Evolutionary conservation across 2,329 filamentous ascomycete species (phyloP).

Genomic region (Leptographium wingfieldii): DNA sequence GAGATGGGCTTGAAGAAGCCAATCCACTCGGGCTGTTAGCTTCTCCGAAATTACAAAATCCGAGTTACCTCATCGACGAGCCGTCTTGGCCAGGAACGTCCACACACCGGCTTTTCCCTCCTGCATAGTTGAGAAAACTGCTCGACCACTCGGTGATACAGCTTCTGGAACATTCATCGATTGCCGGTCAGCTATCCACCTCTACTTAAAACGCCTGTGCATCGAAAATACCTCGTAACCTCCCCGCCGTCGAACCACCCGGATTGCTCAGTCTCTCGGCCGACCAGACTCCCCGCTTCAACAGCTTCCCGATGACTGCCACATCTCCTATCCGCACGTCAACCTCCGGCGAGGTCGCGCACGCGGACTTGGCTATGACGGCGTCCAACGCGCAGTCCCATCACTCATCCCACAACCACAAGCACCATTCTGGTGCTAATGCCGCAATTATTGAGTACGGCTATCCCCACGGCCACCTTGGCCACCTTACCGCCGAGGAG

Average conservation of each 20-base stretch:
- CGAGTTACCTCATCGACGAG: background rate
- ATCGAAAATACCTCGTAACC: background rate
- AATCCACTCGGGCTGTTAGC: background rate
- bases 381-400: background rate
- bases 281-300: background rate
- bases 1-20: background rate
- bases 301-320: background rate
- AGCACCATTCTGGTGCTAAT: background rate
- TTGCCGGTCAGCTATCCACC: background rate
- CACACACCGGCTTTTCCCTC: background rate
- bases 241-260: background rate
- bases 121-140: background rate
- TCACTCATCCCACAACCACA: background rate
- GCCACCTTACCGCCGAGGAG: constrained; percentile 61
- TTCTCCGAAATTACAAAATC: background rate
- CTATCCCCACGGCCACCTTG: constrained; percentile 68
- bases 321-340: background rate
- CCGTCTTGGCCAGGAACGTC: background rate
- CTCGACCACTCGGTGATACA: background rate
- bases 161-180: background rate
- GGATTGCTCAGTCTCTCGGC: background rate
- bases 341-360: background rate
- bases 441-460: constrained; percentile 23
- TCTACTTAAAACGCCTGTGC: background rate
- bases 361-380: background rate